A percentile compares a stretch with the other conserved stretches of the same genome.
Conservation (phyloP, 805 yeast genomes). For the Saturnispora halmiae region DNA sequence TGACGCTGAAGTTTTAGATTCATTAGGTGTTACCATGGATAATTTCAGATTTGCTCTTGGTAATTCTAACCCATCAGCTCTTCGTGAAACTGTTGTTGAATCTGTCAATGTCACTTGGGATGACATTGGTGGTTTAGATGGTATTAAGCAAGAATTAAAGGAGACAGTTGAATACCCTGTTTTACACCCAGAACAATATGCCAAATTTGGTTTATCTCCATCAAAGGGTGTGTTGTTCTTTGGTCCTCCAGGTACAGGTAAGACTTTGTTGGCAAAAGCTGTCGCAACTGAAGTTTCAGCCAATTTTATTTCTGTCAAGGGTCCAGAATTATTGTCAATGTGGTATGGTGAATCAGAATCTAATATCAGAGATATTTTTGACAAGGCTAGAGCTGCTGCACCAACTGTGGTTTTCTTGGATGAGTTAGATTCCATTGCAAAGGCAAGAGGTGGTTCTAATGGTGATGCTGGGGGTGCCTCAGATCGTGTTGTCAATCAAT, state of each 20-base stretch:
- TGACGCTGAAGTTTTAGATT: conserved; percentile 93
- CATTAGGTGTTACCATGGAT: conserved; percentile 97
- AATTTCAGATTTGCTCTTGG: conserved; percentile 97
- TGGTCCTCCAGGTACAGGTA: conserved; percentile 99
- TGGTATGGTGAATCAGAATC: conserved; percentile 99
- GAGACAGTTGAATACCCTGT: conserved; percentile 99
- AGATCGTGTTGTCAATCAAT: conserved; percentile 92
- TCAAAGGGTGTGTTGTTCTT: conserved; percentile 97
- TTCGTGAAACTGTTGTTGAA: conserved; percentile 99
- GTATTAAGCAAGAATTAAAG: conserved; percentile 91
- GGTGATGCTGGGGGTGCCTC: conserved; percentile 98
- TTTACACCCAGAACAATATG: conserved; percentile 95
- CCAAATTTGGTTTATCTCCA: conserved; percentile 96
- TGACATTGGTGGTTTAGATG: conserved; percentile 97
- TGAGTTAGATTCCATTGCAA: conserved; percentile 96
- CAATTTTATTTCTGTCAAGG: conserved; percentile 93
- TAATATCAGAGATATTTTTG: conserved; percentile 94
- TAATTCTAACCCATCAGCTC: conserved; percentile 96
- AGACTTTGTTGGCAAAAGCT: conserved; percentile 95
- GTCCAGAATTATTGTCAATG: conserved; percentile 95
- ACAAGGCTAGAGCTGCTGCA: conserved; percentile 98
- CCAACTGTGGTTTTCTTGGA: conserved; percentile 98
- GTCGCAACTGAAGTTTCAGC: conserved; percentile 99
- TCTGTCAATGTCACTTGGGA: conserved; percentile 98
- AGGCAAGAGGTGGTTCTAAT: conserved; percentile 77